Percentiles rank a stretch among this genome's conserved stretches.
These are phyloP conservation scores for Yamadazyma sp. DNA, from an alignment of 1,139 yeast genomes.

Conservation along the genomic window DNA sequence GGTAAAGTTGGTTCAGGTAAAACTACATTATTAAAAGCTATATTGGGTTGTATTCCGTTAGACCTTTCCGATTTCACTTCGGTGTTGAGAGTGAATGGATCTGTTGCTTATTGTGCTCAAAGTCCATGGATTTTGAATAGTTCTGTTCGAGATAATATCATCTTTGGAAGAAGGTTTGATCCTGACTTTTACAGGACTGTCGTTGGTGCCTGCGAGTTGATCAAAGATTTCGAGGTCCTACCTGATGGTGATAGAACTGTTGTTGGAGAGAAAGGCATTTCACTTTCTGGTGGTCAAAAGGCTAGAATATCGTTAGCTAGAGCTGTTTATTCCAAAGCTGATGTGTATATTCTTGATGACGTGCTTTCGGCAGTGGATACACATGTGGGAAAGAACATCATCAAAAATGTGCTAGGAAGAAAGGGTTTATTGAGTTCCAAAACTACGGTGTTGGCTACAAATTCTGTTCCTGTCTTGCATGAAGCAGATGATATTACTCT, in stretches of 20 bases:
- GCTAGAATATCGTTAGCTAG: constrained; percentile 43
- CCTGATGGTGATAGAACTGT: constrained; percentile 44
- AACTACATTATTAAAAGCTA: constrained; percentile 60
- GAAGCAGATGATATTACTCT: constrained; percentile 30
- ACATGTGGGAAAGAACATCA: constrained; percentile 38
- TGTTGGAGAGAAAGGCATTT: constrained; percentile 48
- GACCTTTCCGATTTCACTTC: constrained; percentile 8
- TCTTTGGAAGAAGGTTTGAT: constrained; percentile 36
- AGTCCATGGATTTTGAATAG: constrained; percentile 44
- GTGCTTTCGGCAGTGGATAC: constrained; percentile 42
- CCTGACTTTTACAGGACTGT: constrained; percentile 28
- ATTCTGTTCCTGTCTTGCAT: constrained; percentile 35
- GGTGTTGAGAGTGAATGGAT: constrained; percentile 21
- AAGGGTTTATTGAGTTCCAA: constrained; percentile 31
- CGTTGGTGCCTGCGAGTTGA: constrained; percentile 37
- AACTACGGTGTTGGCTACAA: constrained; percentile 40
- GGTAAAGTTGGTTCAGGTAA: constrained; percentile 90
- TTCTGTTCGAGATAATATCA: constrained; percentile 40
- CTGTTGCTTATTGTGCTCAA: constrained; percentile 37
- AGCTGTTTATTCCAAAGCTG: constrained; percentile 43
- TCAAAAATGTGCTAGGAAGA: constrained; percentile 28
- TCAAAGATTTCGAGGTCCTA: constrained; percentile 32
- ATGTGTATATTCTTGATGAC: constrained; percentile 38
- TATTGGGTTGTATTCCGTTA: constrained; percentile 54
- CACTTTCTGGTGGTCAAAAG: constrained; percentile 49